These are phyloP conservation scores for Sporothrix luriei DNA, from an alignment of 2,329 filamentous ascomycete species.

Conservation along the genomic window DNA sequence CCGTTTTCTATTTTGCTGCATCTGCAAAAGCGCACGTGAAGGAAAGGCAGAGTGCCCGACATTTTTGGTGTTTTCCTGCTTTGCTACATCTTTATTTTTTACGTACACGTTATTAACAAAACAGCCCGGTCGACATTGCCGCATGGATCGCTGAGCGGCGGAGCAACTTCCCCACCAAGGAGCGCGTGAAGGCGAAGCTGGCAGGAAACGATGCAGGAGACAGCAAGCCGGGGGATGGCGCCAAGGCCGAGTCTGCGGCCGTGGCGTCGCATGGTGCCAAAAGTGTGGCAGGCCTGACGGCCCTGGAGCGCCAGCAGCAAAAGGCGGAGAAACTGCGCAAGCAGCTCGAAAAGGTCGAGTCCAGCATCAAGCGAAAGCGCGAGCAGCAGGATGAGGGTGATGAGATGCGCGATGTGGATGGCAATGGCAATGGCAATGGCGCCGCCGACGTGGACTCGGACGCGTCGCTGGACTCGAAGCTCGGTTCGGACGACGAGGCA, in stretches of 20 bases:
- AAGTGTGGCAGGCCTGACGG: conserved; percentile 48
- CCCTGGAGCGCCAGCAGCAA: conserved; percentile 57
- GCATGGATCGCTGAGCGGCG: conserved; percentile 81
- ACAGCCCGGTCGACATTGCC: conserved; percentile 68
- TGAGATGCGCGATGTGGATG: conserved; percentile 58
- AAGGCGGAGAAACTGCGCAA: conserved; percentile 64
- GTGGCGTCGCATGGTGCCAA: conserved; percentile 36
- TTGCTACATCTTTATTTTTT: background rate
- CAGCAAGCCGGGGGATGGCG: conserved; percentile 61
- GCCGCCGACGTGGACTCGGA: conserved; percentile 44
- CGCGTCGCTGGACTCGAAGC: conserved; percentile 20
- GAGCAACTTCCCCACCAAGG: conserved; percentile 77
- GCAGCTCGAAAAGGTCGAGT: conserved; percentile 70
- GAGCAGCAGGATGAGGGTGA: conserved; percentile 69
- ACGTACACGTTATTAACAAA: conserved; percentile 31
- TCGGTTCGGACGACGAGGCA: conserved; percentile 52
- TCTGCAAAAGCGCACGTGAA: background rate
- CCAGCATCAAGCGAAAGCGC: conserved; percentile 68
- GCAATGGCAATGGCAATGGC: conserved; percentile 39
- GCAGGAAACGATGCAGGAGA: conserved; percentile 51
- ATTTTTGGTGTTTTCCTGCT: background rate
- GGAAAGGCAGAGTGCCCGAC: background rate
- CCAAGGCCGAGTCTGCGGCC: background rate
- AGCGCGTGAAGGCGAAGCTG: conserved; percentile 66
- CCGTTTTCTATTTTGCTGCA: background rate